phyloP scores from a whole-genome alignment of 192 early-diverging fungal genomes.

The Helicostylum pulchrum region DNA sequence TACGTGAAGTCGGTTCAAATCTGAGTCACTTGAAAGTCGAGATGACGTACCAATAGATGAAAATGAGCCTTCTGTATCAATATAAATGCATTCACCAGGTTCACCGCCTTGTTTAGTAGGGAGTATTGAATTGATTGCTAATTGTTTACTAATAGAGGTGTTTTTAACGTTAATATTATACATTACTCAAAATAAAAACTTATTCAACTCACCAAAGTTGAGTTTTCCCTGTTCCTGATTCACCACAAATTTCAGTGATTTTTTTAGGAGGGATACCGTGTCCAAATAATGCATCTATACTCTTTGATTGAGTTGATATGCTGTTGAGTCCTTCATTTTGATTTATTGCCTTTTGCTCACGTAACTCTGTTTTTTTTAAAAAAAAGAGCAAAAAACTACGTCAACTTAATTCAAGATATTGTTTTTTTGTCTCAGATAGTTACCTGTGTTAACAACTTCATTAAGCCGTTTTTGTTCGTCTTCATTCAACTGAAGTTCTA shows the following conservation, averaged over 20 bases:
- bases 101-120: neutral
- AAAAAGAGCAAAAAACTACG: neutral
- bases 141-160: constrained; percentile 8
- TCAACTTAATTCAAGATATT: neutral
- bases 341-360: neutral
- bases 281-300: neutral
- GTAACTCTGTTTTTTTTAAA: neutral
- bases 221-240: constrained; percentile 24
- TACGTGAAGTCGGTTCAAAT: constrained; percentile 13
- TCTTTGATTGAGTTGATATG: neutral
- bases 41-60: neutral
- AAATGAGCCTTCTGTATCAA: constrained; percentile 25
- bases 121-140: constrained; percentile 13
- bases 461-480: neutral
- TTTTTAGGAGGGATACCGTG: constrained; percentile 1
- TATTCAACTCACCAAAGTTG: constrained; percentile 14
- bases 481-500: neutral
- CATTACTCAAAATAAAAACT: neutral
- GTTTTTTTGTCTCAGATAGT: neutral
- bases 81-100: constrained; percentile 19
- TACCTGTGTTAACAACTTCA: neutral
- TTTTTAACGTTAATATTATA: too few species aligned
- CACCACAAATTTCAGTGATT: constrained; percentile 18
- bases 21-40: neutral
- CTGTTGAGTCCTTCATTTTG: neutral